A percentile compares a stretch with the other conserved stretches of the same genome.
Evolutionary conservation across 1,284 basidiomycete species (phyloP).

Genomic region (Cystobasidium slooffiae): DNA sequence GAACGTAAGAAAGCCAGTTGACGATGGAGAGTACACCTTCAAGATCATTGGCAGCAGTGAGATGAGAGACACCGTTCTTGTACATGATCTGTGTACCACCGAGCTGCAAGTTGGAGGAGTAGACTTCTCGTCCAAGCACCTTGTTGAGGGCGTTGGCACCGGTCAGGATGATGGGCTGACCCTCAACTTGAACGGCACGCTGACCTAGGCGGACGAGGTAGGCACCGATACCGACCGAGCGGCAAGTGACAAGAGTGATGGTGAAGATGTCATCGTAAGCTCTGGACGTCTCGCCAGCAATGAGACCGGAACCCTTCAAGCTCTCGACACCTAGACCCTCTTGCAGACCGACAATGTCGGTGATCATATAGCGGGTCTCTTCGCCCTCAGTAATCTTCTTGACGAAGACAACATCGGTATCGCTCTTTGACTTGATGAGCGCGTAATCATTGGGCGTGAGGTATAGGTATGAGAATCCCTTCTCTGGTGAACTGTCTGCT

Average conservation of each 20-base stretch:
- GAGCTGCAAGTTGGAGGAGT: conserved; percentile 97
- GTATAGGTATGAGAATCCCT: conserved; percentile 96
- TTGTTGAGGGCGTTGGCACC: conserved; percentile 98
- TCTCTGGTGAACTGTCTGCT: conserved; percentile 78
- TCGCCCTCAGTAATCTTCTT: conserved; percentile 83
- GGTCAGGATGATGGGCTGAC: conserved; percentile 98
- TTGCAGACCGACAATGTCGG: conserved; percentile 92
- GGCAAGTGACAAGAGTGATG: conserved; percentile 96
- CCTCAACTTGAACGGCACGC: conserved; percentile 97
- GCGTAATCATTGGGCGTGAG: conserved; percentile 67
- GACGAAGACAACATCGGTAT: conserved; percentile 73
- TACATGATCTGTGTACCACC: conserved; percentile 98
- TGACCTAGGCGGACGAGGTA: conserved; percentile 98
- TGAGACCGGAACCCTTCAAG: conserved; percentile 92
- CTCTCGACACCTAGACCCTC: conserved; percentile 99
- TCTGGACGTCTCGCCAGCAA: conserved; percentile 96
- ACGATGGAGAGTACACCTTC: conserved; percentile 91
- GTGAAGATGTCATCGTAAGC: conserved; percentile 99
- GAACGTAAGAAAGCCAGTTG: conserved; percentile 94
- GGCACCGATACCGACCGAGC: conserved; percentile 98
- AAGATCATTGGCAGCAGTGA: conserved; percentile 91
- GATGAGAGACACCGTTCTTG: conserved; percentile 98
- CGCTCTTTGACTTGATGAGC: conserved; percentile 58
- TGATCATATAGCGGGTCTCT: conserved; percentile 88
- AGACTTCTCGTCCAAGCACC: conserved; percentile 97